Base-by-base conservation (phyloP, 140 eudicot genomes). In the Anethum foeniculum region DNA sequence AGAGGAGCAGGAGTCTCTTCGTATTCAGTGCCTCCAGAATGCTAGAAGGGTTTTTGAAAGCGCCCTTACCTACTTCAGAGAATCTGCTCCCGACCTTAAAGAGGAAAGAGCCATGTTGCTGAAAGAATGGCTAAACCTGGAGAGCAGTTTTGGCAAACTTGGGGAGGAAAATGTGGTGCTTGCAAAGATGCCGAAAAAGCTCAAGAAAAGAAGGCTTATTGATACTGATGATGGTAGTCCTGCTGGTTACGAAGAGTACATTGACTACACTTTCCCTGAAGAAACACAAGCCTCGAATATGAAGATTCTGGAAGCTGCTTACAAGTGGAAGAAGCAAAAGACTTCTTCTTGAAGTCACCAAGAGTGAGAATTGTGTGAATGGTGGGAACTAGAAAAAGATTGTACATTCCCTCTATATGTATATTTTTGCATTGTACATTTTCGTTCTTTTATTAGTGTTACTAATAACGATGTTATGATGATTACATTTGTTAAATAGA, bases 21-120 rank as follows among this genome's bases (percentile, higher is more conserved):
- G 71, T 19, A 88, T 86, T 71, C 83, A 77, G 74, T 90, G 96
- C 90, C 84, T 93, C 58, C 85, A 86, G 64, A 90, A 88, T 83
- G 90, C 98, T 28, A 91, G 98, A 90, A 84, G 98, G 79, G 97
- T 93, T 18, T 91, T 91, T 80, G 98, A 93, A 79, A 87, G 87
- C 71, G 98, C 93, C 23, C 83, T 90, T 16, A 90, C 80, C 84
- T 88, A 93, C 78, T 90, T 87, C 69, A 85, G 96, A 71, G 88
- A 89, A 32, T 85, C 93, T 21, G 90, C 92, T 7, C 97, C 98
- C 43, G 43, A 39, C 43, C 43, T 39, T 39, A 39, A 39, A 39
- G 43, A 39, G 43, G 43, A 39, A 39, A 39, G 43, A 39, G 43
- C 43, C 43, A 39, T 39, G 43, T 39, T 39, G 43, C 6, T 39